Base-by-base conservation (phyloP, 1,284 basidiomycete species). In the Stereum hirsutum region DNA sequence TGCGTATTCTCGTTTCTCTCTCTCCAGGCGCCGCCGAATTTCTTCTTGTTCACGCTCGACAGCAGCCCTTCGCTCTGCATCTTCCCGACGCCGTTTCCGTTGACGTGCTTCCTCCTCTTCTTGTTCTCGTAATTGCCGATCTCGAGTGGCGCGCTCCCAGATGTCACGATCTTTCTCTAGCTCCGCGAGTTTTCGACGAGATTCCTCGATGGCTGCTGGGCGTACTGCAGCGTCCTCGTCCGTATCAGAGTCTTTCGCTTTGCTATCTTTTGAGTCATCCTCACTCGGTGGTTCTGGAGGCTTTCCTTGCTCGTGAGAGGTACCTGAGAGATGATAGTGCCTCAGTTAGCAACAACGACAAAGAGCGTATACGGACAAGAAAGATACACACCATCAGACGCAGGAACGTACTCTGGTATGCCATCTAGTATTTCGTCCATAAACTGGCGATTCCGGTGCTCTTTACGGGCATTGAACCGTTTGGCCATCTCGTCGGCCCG, bases 141-240 rank as follows among this genome's bases (percentile, higher is more conserved):
- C 63, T 43, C 61, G 66, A 20, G 72, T 70, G 43, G 67, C 63
- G 51, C 66, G 62, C 49, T 81, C 70, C 76, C 80, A 83, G 7
- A 84, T 49, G 1, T 76, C 78, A 11, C 68, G 60, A 58, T 85
- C 80, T 38, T 63, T 66, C 55, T 87, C 81, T 1, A 87, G 70
- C 49, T 83, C 78, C 6, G 72, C 75, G 42, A 85, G 66, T 53
- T 83, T 86, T 37, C 75, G 69, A 31, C 73, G 70, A 2, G 83
- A 85, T 54, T 80, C 78, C 17, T 69, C 75, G 46, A 85, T 72
- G n/a, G 61, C 63, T 10, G 68, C 69, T 45, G 56, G 61, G 42
- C 65, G 60, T 1, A 41, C 34, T 14, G 27, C 44, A 6, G 47
- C 43, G 10, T 27, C 43, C 3, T 47, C 46, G 7, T 52, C 49